Conservation (phyloP, 1,284 basidiomycete species). For the Sphaerobolus stellatus region DNA sequence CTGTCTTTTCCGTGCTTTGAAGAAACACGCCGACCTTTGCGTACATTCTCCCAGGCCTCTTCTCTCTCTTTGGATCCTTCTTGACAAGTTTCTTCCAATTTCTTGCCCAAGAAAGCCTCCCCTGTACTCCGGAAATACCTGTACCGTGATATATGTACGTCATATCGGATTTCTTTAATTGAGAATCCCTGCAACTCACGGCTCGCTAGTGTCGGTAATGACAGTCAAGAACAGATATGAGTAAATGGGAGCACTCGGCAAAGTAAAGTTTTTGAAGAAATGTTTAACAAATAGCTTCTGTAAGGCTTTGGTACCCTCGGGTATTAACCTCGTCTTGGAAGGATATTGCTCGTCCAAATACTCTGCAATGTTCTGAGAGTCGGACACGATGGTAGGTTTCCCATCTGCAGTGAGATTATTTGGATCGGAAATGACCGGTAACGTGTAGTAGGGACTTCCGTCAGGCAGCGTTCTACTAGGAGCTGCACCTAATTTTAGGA, state of each 20-base stretch:
- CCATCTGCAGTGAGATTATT: slow-evolving; percentile 13
- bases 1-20: neutral
- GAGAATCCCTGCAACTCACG: slow-evolving; percentile 1
- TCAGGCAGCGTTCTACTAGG: slow-evolving; percentile 53
- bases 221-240: neutral
- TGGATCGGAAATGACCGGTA: slow-evolving; percentile 61
- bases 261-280: neutral
- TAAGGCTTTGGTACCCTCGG: slow-evolving; percentile 58
- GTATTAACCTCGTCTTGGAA: slow-evolving; percentile 59
- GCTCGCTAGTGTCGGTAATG: neutral
- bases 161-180: neutral
- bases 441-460: slow-evolving; percentile 59
- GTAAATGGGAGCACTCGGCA: neutral
- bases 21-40: slow-evolving; percentile 1
- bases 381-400: slow-evolving; percentile 40
- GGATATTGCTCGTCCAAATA: slow-evolving; percentile 69
- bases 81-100: slow-evolving; percentile 4
- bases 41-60: neutral
- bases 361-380: slow-evolving; percentile 62
- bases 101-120: neutral
- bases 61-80: slow-evolving; percentile 5
- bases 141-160: neutral
- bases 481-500: slow-evolving; percentile 57
- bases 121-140: neutral
- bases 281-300: slow-evolving; percentile 1